Evolutionary conservation across 441 rosid genomes (phyloP).

Genomic region (Omphalea diandra): DNA sequence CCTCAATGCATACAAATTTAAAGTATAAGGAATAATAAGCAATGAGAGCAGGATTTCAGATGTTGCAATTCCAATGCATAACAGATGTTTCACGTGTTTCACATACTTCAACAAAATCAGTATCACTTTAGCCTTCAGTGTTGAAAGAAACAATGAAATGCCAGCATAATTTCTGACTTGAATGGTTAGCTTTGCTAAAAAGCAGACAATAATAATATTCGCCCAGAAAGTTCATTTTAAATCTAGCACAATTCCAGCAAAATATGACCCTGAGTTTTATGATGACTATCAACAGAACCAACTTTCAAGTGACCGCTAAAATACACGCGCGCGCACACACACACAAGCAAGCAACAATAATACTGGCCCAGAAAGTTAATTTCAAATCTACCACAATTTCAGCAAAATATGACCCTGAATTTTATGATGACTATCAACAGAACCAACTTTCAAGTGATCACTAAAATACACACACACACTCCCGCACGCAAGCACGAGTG

Average conservation of each 20-base stretch:
- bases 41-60: neutral
- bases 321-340: too few relatives aligned
- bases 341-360: neutral
- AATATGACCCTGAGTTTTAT: neutral
- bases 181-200: slow-evolving; percentile 1
- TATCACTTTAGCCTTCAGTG: too few relatives aligned
- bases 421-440: neutral
- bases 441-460: slow-evolving; percentile 11
- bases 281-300: neutral
- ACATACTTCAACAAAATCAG: too few relatives aligned
- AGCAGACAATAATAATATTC: neutral
- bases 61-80: neutral
- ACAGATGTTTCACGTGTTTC: neutral
- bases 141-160: neutral
- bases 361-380: neutral
- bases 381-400: slow-evolving; percentile 7
- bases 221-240: neutral
- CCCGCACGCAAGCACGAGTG: too few relatives aligned
- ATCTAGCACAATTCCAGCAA: slow-evolving; percentile 1
- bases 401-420: neutral
- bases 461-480: too few relatives aligned
- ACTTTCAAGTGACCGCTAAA: slow-evolving; percentile 14
- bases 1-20: slow-evolving; percentile 18
- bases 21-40: neutral
- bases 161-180: slow-evolving; percentile 3